These are phyloP conservation scores for Geotrichum restrictum DNA, from an alignment of 1,139 yeast genomes.

Conservation along the genomic window DNA sequence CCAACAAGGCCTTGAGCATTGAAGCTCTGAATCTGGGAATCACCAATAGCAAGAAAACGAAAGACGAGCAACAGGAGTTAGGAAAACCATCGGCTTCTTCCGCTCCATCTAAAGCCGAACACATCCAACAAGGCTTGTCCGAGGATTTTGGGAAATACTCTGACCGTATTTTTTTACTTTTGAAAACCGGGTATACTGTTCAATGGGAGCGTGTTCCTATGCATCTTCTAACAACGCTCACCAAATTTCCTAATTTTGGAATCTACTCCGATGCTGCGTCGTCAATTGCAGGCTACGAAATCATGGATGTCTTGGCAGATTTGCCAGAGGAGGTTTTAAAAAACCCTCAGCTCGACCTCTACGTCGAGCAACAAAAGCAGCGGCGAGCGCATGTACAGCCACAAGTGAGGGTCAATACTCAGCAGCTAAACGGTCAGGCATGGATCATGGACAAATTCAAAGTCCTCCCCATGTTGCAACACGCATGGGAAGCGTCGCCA, in stretches of 20 bases:
- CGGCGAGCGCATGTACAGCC: slow-evolving; percentile 16
- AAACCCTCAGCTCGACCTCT: slow-evolving; percentile 18
- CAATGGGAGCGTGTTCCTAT: slow-evolving; percentile 41
- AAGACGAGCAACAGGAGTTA: slow-evolving; percentile 3
- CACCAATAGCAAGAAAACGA: not conserved
- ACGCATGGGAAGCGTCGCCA: slow-evolving; percentile 37
- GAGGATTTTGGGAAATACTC: slow-evolving; percentile 29
- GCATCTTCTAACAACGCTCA: slow-evolving; percentile 38
- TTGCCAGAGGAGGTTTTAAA: slow-evolving; percentile 21
- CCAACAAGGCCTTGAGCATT: not conserved
- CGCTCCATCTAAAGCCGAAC: slow-evolving; percentile 13
- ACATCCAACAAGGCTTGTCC: slow-evolving; percentile 27
- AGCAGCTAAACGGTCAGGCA: slow-evolving; percentile 29
- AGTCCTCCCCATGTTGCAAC: slow-evolving; percentile 40
- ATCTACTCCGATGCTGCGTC: slow-evolving; percentile 38
- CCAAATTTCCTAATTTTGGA: slow-evolving; percentile 38
- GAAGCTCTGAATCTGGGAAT: not conserved
- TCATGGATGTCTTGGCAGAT: slow-evolving; percentile 36
- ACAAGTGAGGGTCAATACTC: slow-evolving; percentile 2
- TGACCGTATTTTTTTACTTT: slow-evolving; percentile 34
- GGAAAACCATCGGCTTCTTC: no score
- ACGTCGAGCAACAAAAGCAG: slow-evolving; percentile 17
- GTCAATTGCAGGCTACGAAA: slow-evolving; percentile 36
- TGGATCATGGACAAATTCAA: slow-evolving; percentile 41
- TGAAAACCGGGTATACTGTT: slow-evolving; percentile 40